Evolutionary conservation across 805 yeast genomes (phyloP).

Genomic region (Pichia sporocuriosa): DNA sequence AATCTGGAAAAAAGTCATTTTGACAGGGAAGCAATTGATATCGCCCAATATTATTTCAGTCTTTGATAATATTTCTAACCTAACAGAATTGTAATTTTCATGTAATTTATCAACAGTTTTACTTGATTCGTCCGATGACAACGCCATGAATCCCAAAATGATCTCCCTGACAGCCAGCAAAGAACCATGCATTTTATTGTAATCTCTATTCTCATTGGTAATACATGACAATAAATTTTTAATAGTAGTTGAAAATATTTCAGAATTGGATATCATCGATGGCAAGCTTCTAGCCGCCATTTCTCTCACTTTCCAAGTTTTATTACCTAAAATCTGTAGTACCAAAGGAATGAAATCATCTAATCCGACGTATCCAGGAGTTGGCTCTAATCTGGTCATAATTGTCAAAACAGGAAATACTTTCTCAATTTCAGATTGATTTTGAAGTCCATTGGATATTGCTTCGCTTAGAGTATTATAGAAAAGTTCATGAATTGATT

Average conservation of each 20-base stretch:
- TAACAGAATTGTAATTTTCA: slow-evolving; percentile 1
- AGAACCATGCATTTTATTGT: slow-evolving; percentile 54
- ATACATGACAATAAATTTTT: slow-evolving; percentile 9
- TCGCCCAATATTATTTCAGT: slow-evolving; percentile 14
- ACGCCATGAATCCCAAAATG: slow-evolving; percentile 11
- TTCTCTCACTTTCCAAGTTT: slow-evolving; percentile 80
- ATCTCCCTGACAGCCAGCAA: slow-evolving; percentile 42
- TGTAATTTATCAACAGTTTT: background rate
- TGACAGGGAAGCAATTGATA: slow-evolving; percentile 19
- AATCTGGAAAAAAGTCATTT: slow-evolving; percentile 20
- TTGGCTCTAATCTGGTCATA: slow-evolving; percentile 58
- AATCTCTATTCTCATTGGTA: slow-evolving; percentile 16
- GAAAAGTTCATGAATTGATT: slow-evolving; percentile 45
- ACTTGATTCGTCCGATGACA: slow-evolving; percentile 2
- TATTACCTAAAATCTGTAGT: slow-evolving; percentile 40
- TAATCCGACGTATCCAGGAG: slow-evolving; percentile 47
- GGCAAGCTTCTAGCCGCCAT: slow-evolving; percentile 72
- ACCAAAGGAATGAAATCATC: slow-evolving; percentile 46
- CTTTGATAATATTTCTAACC: slow-evolving; percentile 13
- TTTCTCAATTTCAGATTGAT: slow-evolving; percentile 35
- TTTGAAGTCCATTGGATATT: slow-evolving; percentile 28
- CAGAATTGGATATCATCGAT: slow-evolving; percentile 35
- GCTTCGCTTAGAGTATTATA: slow-evolving; percentile 35
- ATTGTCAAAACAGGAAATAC: slow-evolving; percentile 73
- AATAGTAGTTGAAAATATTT: slow-evolving; percentile 26